Percentiles rank a stretch among this genome's conserved stretches.
Conservation (phyloP, 257 asterid species). For the Przewalskia tangutica region DNA sequence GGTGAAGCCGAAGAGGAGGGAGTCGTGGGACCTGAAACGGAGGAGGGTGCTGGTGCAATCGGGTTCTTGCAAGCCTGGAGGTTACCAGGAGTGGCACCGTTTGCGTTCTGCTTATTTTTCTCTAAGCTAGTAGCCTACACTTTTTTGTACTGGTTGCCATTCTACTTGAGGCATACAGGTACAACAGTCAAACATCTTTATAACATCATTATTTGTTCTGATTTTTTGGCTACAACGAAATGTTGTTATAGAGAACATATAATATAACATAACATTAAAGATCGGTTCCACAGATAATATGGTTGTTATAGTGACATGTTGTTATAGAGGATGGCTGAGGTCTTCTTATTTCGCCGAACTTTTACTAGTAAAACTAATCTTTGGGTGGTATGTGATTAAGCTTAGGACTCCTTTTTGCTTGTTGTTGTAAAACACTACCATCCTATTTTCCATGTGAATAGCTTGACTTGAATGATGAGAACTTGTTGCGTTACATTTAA, state of each 20-base stretch:
- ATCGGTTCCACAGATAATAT: too few relatives aligned
- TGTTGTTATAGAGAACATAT: too few relatives aligned
- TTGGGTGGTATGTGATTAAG: not conserved
- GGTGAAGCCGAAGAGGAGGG: constrained; percentile 30
- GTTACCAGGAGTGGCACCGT: constrained; percentile 75
- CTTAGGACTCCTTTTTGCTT: not conserved
- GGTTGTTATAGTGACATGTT: too few relatives aligned
- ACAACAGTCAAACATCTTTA: not conserved
- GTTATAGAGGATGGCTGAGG: too few relatives aligned
- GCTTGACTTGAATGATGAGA: not conserved
- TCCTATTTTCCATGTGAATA: not conserved
- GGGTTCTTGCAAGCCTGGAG: constrained; percentile 90
- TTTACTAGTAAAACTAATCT: not conserved
- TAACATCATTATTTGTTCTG: too few relatives aligned
- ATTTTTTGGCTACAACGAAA: too few relatives aligned
- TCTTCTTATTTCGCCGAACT: not conserved
- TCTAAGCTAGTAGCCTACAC: constrained; percentile 97
- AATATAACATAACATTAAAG: too few relatives aligned
- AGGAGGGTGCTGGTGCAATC: constrained; percentile 46
- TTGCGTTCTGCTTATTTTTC: constrained; percentile 79
- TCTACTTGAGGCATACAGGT: constrained; percentile 90
- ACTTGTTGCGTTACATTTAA: not conserved
- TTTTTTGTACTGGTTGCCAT: constrained; percentile 93
- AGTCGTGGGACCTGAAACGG: constrained; percentile 17
- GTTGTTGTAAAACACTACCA: not conserved